Base-by-base conservation (phyloP, 139 green algal genomes). In the Micractinium conductrix region DNA sequence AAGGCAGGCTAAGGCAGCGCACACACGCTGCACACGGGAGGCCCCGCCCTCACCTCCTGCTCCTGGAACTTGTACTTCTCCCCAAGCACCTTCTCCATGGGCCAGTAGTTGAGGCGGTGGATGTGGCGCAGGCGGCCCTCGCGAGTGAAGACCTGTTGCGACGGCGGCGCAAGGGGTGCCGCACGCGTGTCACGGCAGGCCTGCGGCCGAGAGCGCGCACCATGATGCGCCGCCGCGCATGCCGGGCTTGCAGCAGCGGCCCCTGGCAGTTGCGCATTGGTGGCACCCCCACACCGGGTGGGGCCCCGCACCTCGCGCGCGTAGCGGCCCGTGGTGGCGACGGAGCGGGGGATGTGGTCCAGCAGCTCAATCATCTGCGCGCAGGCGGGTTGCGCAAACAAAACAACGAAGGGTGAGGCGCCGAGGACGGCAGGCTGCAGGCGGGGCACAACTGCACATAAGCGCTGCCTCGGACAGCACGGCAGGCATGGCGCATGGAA, bases 341-440 rank as follows among this genome's bases (percentile, higher is more conserved):
- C 87, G 70, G 93, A 86, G 55, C 91, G 92, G 5, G 97, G 96
- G 82, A 98, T 96, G 43, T 84, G 86, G 0, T 98, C 97, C 85
- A 99, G 91, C 74, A 99, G 92, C 93, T 99, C 97, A 35, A 98
- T 97, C 90, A 99, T 97, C 79, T 99, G 94, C 50, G 33, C 26
- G 22, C 1, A 5, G 78, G 12, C 4, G 42, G 42, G n/a, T n/a
- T n/a, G n/a, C n/a, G n/a, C n/a, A n/a, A n/a, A n/a, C n/a, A n/a
- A n/a, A n/a, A n/a, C n/a, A n/a, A n/a, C n/a, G n/a, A n/a, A n/a
- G n/a, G n/a, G n/a, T n/a, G n/a, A n/a, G n/a, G n/a, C n/a, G n/a
- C n/a, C 6, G 22, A 28, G 38, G 68, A 33, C 33, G 68, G 38
- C 55, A 17, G 55, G 55, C 4, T 63, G 55, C 55, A n/a, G 26